A percentile compares a stretch with the other conserved stretches of the same genome.
These are phyloP conservation scores for Monascus purpureus DNA, from an alignment of 495 filamentous ascomycete genomes.

Conservation along the genomic window DNA sequence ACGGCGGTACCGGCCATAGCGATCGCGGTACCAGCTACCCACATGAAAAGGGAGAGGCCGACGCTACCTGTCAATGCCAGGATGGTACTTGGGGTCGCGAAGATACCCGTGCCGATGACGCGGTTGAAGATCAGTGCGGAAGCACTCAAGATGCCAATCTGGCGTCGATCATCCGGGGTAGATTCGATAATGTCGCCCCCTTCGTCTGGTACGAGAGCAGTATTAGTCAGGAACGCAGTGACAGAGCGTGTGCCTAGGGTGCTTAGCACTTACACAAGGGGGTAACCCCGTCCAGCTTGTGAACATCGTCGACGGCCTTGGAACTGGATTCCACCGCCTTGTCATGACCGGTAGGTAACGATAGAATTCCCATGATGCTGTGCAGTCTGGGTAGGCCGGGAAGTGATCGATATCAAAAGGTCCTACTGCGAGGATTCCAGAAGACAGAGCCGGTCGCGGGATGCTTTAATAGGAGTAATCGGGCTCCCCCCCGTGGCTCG, in stretches of 20 bases:
- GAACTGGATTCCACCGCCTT: slow-evolving; percentile 11
- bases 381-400: too few species aligned
- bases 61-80: slow-evolving; percentile 38
- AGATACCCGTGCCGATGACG: slow-evolving; percentile 56
- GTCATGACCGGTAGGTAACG: slow-evolving; percentile 2
- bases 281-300: slow-evolving; percentile 21
- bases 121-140: slow-evolving; percentile 50
- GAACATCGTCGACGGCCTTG: slow-evolving; percentile 14
- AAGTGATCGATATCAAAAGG: background rate
- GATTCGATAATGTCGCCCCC: slow-evolving; percentile 47
- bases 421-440: too few species aligned
- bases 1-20: slow-evolving; percentile 36
- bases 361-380: slow-evolving; percentile 4
- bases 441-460: too few species aligned
- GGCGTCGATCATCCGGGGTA: slow-evolving; percentile 46
- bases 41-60: slow-evolving; percentile 38
- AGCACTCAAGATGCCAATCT: slow-evolving; percentile 45
- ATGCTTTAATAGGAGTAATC: too few species aligned
- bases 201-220: slow-evolving; percentile 15
- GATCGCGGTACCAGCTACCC: slow-evolving; percentile 37
- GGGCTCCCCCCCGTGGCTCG: too few species aligned
- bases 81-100: slow-evolving; percentile 46
- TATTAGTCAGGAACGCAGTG: background rate
- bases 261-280: slow-evolving; percentile 18
- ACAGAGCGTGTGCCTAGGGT: background rate